A percentile compares a stretch with the other conserved stretches of the same genome.
Conservation (phyloP, 2,329 filamentous ascomycete genomes). For the Trichoderma koningii region DNA sequence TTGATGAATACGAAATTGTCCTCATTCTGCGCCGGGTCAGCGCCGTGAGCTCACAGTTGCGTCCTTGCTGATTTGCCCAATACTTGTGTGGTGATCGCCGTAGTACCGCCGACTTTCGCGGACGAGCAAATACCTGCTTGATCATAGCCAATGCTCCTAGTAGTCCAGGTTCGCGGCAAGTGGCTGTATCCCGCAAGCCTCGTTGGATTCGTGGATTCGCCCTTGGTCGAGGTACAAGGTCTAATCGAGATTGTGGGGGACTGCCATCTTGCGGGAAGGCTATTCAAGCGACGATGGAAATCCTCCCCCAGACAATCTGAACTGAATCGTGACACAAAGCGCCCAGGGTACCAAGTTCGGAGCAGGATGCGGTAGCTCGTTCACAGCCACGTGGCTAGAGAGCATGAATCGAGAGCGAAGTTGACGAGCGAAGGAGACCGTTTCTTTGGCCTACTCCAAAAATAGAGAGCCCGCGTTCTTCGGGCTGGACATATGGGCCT, state of each 20-base stretch:
- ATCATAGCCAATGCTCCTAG: not conserved
- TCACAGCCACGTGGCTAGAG: not conserved
- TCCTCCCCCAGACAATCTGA: not conserved
- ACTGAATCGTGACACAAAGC: not conserved
- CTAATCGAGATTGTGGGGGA: not conserved
- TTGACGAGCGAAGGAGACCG: not conserved
- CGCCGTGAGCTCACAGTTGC: not conserved
- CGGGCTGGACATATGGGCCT: not conserved
- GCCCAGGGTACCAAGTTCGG: too few relatives aligned
- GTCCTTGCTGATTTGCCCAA: not conserved
- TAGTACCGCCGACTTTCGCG: not conserved
- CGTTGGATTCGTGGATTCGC: conserved; percentile 17
- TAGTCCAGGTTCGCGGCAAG: not conserved
- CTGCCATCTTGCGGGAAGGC: conserved; percentile 4
- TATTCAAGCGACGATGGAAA: not conserved
- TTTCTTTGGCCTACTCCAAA: not conserved
- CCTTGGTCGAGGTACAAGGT: not conserved
- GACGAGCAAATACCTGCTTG: not conserved
- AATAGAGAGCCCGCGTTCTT: not conserved
- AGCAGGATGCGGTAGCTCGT: not conserved
- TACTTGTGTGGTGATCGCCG: not conserved
- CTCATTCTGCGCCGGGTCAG: conserved; percentile 14
- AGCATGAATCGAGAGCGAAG: not conserved
- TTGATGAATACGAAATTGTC: not conserved
- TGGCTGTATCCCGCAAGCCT: conserved; percentile 9